Evolutionary conservation across 257 asterid species (phyloP), one percentile per base, ranked within the genome.

Genomic region (Solanum tacnaense): DNA sequence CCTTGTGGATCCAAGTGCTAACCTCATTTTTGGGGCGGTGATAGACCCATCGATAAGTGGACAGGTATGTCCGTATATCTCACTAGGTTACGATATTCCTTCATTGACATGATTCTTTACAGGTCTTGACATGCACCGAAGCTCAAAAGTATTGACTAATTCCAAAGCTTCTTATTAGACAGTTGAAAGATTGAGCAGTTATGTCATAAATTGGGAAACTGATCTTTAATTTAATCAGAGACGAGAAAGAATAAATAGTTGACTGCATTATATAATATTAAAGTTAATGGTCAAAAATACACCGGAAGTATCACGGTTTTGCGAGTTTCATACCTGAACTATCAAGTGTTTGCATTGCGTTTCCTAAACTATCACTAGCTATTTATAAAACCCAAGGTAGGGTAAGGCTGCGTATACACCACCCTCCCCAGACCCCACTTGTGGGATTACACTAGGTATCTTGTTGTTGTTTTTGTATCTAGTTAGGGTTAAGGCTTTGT

Each of bases 1-100:
- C 88, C 98, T 96, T 84, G 98, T 96, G 86, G 99, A 96, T 90
- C 98, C 99, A 85, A 94, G 92, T 91, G 99, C 99, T 87, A 96
- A 96, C 95, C 91, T 96, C 89, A 96, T 96, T 60, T 96, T 96
- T 86, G 99, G 99, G 84, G 98, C 98, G 39, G 99, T 96, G 44
- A 89, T 96, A 81, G 99, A 95, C 90, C 98, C 99, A 20, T 91
- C 98, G 35, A 87, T 95, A 74, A 94, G 93, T 89, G 99, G 98
- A 49, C 98, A 96, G 94, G 99, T 96, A 93, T 94, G 98, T 89
- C 84, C 6, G 27, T 32, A 76, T 52, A n/a, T 44, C 21, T 32
- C 49, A 70, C 29, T 44, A 25, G 67, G 67, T 44, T 44, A 78
- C 16, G 44, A 7, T 39, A 78, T 41, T 78, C 31, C 84, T 41